Conservation (phyloP, 1,139 yeast species). For the Hanseniaspora uvarum region DNA sequence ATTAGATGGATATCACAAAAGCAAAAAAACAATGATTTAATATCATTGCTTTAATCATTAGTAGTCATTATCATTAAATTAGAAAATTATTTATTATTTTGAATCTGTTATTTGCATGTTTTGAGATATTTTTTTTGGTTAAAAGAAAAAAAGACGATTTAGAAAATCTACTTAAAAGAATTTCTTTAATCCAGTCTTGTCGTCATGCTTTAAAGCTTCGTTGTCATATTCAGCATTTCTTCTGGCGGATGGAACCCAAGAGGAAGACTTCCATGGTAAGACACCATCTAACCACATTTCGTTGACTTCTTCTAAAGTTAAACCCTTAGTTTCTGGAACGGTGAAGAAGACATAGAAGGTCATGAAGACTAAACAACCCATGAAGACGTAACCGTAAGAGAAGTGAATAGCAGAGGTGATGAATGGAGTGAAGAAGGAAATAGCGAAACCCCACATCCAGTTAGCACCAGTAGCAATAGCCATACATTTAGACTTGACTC, state of each 20-base stretch:
- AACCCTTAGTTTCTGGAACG: slow-evolving; percentile 63
- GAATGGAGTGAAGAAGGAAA: slow-evolving; percentile 66
- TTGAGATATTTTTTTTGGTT: neutral
- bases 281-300: slow-evolving; percentile 38
- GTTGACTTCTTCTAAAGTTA: slow-evolving; percentile 62
- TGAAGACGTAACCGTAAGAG: slow-evolving; percentile 66
- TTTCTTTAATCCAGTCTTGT: slow-evolving; percentile 26
- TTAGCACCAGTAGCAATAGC: slow-evolving; percentile 62
- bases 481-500: slow-evolving; percentile 71
- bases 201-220: slow-evolving; percentile 27
- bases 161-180: slow-evolving; percentile 17
- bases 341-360: slow-evolving; percentile 54
- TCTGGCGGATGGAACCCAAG: slow-evolving; percentile 27
- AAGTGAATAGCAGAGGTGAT: slow-evolving; percentile 46
- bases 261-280: slow-evolving; percentile 27
- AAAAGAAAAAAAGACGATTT: neutral
- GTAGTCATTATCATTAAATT: neutral
- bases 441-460: slow-evolving; percentile 72
- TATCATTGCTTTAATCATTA: neutral
- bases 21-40: neutral
- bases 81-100: neutral
- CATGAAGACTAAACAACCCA: slow-evolving; percentile 55
- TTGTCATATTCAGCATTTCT: slow-evolving; percentile 25
- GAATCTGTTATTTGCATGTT: neutral
- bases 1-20: neutral